Base-by-base conservation (phyloP, 2,329 filamentous ascomycete genomes). In the Aspergillus ochraceus region DNA sequence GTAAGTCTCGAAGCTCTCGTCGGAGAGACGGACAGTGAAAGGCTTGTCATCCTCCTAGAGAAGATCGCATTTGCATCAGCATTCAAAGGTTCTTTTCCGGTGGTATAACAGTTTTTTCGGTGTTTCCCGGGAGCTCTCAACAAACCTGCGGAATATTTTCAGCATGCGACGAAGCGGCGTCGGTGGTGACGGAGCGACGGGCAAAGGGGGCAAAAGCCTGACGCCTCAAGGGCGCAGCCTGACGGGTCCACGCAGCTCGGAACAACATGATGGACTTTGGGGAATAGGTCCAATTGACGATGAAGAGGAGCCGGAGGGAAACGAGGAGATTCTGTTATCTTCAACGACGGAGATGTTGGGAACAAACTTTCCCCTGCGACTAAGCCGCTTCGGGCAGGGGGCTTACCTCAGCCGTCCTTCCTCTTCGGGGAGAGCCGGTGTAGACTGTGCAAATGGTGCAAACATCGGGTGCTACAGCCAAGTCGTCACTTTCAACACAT, bases 1-100 rank as follows among this genome's bases (percentile, higher is more conserved):
- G 83, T 98, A 99, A 60, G 95, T 97, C 87, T 99, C 95, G 83
- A 98, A 99, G 83, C 91, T 94, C 89, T 98, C 94, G 78, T 97
- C 92, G 78, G 92, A 96, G 78, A 99, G 90, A 74, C 88, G 90
- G 77, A 99, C 87, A 74, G 89, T 87, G 84, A 99, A 98, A 67
- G 88, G 87, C 85, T 96, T 90, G 74, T 97, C 92, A 79, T 97
- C 93, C 79, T 93, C 90, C 92, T 96, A 75, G 57, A 68, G 24
- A 54, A 59, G 42, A 57, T 55, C 57, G 65, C 50, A 46, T 47
- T 53, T 17, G 47, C 36, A 62, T 73, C 53, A 74, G 71, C 54
- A 65, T 60, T 55, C 58, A 49, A 20, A 49, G 52, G 60, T 55
- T 56, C 20, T 47, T 36, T 11, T 45, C 12, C 6, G 52, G 20